Evolutionary conservation across 345 rosid genomes (phyloP), one percentile per base, ranked within the genome.

Genomic region (Syzygium aqueum): DNA sequence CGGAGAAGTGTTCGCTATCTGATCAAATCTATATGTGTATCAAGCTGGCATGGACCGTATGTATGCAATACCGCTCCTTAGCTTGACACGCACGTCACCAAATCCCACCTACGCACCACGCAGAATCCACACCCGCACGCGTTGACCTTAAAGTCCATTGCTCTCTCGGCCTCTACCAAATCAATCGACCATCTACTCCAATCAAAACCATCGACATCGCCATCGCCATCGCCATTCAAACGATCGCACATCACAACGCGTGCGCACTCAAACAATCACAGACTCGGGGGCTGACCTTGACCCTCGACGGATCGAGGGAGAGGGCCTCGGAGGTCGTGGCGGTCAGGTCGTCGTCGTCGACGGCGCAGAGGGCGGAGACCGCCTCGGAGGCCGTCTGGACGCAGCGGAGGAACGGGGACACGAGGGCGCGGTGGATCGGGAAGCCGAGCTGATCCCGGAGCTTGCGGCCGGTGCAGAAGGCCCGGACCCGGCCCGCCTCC

Each of bases 381-480:
- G 77, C 90, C 84, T 88, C 85, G 77, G 84, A 85, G 86, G 90
- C 90, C 23, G 90, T 88, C 88, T 88, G 88, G 67, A 88, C 53
- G 80, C 90, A 88, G 33, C 90, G 87, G 77, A 65, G 59, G 84
- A 88, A 88, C 30, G 90, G 90, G 37, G 90, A 88, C 43, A 89
- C 88, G 80, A 89, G 73, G 84, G n/a, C 88, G 43, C 90, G 86
- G 88, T 89, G 88, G 88, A 89, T 86, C 40, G 88, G 90, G 88
- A 86, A 89, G 14, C 86, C 86, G 77, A 84, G 53, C 59, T 86
- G 84, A 27, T 56, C 84, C 53, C 90, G 86, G 84, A 89, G 80
- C 88, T 89, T 89, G 56, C 90, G 88, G 22, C 90, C 90, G 77
- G 86, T 50, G 84, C 86, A 89, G 88, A 86, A 89, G 30, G 90